Base-by-base conservation (phyloP, 345 rosid genomes). In the Linum usitatissimum region DNA sequence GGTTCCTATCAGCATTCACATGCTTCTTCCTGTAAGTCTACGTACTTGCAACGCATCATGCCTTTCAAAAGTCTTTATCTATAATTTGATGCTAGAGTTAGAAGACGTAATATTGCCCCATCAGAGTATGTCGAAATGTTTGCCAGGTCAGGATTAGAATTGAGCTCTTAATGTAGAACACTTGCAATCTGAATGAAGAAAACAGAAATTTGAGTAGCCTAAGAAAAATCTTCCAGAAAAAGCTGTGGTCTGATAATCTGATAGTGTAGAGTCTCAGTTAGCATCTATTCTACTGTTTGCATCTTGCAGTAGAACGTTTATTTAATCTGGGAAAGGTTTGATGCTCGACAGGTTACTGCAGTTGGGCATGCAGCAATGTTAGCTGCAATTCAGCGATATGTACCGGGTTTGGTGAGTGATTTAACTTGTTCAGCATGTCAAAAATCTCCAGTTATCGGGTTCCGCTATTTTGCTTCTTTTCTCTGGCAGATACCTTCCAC, bases 341-440 rank as follows among this genome's bases (percentile, higher is more conserved):
- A 34, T 34, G 38, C 38, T 55, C 39, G 0, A 48, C 79, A 93
- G 99, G 96, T 90, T 45, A 93, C 99, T 72, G 96, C 99, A 56
- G 88, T 93, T 68, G 99, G 99, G 62, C 97, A 85, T 56, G 97
- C 99, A 13, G 97, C 99, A 38, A 90, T 93, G 72, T 71, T 93
- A 80, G 97, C 99, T 66, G 96, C 93, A 19, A 93, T 90, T 65
- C 99, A 90, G 77, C 82, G 90, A 86, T 86, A 93, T 68, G 86
- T 82, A 0, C 96, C 99, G 13, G 72, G 87, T 67, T 74, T 90
- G 96, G 96, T 93, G 57, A 59, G 65, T 70, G 57, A 56, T 72
- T 75, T 20, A 15, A 6, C 20, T 53, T 20, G 39, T n/a, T 71
- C 54, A 18, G 10, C 40, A 38, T 36, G 30, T 51, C 13, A 60